Evolutionary conservation across 1,139 yeast species (phyloP).

Genomic region (Suhomyces wounanorum): DNA sequence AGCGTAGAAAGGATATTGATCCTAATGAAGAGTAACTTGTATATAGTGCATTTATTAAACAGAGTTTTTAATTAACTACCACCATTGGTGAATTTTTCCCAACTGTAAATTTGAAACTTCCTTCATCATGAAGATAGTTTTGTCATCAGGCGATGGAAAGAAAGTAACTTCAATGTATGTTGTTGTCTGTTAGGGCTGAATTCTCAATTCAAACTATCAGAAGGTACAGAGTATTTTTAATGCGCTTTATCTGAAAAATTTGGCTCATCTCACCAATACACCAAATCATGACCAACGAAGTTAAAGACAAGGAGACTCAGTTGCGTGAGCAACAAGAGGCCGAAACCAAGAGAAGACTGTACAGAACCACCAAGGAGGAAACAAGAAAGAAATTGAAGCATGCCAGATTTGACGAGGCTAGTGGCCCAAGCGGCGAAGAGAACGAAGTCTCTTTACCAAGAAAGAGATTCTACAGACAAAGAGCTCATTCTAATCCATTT

Average conservation of each 20-base stretch:
- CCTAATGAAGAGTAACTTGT: conserved; percentile 17
- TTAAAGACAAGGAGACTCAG: conserved; percentile 29
- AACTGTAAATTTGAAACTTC: background rate
- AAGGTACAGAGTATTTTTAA: background rate
- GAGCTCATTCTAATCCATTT: conserved; percentile 98
- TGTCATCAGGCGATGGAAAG: background rate
- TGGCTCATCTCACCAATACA: conserved; percentile 8
- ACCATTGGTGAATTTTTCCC: background rate
- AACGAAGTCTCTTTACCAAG: conserved; percentile 57
- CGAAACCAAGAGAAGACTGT: conserved; percentile 41
- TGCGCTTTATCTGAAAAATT: conserved; percentile 9
- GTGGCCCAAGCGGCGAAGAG: conserved; percentile 10
- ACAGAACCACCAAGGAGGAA: conserved; percentile 41
- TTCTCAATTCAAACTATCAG: background rate
- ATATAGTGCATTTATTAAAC: conserved; percentile 6
- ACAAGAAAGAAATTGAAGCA: conserved; percentile 38
- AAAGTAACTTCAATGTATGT: no score
- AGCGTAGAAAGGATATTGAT: conserved; percentile 53
- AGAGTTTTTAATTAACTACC: background rate
- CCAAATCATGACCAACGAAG: conserved; percentile 12
- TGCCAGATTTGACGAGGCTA: conserved; percentile 29
- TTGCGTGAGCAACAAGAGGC: conserved; percentile 32
- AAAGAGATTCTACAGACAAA: conserved; percentile 88
- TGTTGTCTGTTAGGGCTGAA: background rate
- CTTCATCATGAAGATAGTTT: background rate